Base-by-base conservation (phyloP, 192 early-diverging fungal genomes). In the Rhizoclosmatium sp. region DNA sequence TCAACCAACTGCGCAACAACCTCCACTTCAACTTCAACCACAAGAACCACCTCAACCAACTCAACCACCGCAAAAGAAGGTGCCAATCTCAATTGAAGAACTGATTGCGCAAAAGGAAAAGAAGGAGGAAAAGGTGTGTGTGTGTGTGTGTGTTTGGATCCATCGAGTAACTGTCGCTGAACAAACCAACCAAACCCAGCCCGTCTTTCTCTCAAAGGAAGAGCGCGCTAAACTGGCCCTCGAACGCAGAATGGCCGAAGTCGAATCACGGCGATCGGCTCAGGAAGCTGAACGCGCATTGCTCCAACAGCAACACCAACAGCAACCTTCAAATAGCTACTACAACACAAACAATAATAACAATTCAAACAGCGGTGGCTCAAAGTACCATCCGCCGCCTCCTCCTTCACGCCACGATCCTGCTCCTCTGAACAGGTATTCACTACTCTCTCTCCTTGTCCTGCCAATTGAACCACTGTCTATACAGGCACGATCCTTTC, bases 131-230 rank as follows among this genome's bases (percentile, higher is more conserved):
- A 92, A 93, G 59, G 85, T 73, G 47, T 86, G 84, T 39, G 86
- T 72, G 40, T 92, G 85, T 73, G 47, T 86, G 84, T 39, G 86
- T 72, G 40, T 92, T 89, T 7, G 31, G 31, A 31, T 31, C 51
- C 16, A 7, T 12, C 5, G 9, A 54, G 51, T 54, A 16, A 54
- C 51, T 54, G 51, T 54, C 5, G 16, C n/a, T 42, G 39, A 31
- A 51, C 51, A 71, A 42, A 51, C 48, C 12, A 45, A 58, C 51
- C 67, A 45, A 68, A 31, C 49, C 5, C 65, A 86, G 86, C 93
- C 94, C 0, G 91, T 89, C 67, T 99, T 98, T 71, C 67, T 99
- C 75, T 94, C 93, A 16, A 99, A 99, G 82, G 94, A 93, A 82
- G 92, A 99, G 81, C 89, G 98, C 16, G 93, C 93, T 40, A 88